Evolutionary conservation across 2,329 filamentous ascomycete genomes (phyloP), one percentile per base, ranked within the genome.

Genomic region (Cytospora schulzeri): DNA sequence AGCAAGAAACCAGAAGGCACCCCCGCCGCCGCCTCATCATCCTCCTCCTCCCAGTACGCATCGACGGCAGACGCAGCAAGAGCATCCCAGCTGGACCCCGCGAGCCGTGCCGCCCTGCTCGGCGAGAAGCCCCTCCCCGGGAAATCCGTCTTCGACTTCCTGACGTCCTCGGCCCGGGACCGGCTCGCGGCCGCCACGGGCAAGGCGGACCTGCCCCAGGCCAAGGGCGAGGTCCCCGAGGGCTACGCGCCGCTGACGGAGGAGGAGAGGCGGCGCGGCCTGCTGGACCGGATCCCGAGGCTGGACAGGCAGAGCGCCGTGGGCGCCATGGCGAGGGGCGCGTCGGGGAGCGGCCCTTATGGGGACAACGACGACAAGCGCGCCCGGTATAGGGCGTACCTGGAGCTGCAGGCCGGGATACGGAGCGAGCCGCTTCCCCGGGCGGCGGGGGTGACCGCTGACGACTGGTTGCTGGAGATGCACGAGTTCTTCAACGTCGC

Each of bases 101-200:
- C 87, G 72, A 82, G 89, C 51, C 87, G 95, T 67, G 93, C 93
- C 15, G 87, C 87, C 4, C 81, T 96, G 0, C 82, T 98, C 1
- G 93, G 93, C 41, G 94, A 97, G 77, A 82, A 86, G 48, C 85
- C 87, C 41, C 80, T 98, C 0, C 93, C 93, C 0, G 92, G 92
- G 0, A 97, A 98, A 78, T 98, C 95, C 0, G 88, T 99, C 3
- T 99, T 98, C 75, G 93, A 98, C 76, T 99, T 91, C 76, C 84
- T 99, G 69, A 91, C 91, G 0, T 83, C 91, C 0, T 85, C 90
- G 38, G 87, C 91, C 4, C 88, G 95, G 67, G 89, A 94, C 59
- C 87, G 89, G 29, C 84, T 99, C 53, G 92, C 85, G 3, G 83
- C 86, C 14, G 88, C 88, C 1, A 92, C 92, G 2, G 93, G 93